Conservation (phyloP, 2,329 filamentous ascomycete species). For the Colletotrichum liriopes region DNA sequence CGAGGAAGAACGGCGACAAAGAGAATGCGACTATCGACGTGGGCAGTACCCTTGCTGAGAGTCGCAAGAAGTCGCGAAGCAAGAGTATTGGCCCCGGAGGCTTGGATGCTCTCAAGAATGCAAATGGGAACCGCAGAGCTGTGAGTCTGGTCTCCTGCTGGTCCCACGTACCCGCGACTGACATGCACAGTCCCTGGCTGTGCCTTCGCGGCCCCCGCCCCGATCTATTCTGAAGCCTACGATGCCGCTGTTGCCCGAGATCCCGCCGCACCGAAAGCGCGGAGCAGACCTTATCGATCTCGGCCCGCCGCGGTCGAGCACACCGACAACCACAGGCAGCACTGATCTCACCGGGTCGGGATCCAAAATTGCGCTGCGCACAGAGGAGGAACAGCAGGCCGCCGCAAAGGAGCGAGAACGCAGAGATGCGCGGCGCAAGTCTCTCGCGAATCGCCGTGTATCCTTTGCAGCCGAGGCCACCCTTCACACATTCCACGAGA, state of each 20-base stretch:
- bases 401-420: constrained; percentile 80
- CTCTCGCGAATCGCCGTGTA: constrained; percentile 91
- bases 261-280: constrained; percentile 74
- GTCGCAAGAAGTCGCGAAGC: constrained; percentile 83
- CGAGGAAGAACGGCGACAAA: constrained; percentile 68
- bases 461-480: constrained; percentile 98
- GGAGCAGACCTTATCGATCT: constrained; percentile 33
- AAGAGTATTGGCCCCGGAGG: constrained; percentile 97
- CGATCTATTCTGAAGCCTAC: constrained; percentile 88
- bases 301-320: constrained; percentile 55
- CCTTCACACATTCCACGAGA: constrained; percentile 95
- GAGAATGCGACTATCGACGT: constrained; percentile 84
- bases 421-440: constrained; percentile 91
- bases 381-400: constrained; percentile 80
- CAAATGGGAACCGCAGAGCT: constrained; percentile 83
- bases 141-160: constrained; percentile 63
- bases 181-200: constrained; percentile 68
- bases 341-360: constrained; percentile 51
- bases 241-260: constrained; percentile 76
- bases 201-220: constrained; percentile 65
- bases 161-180: constrained; percentile 37
- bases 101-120: constrained; percentile 84
- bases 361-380: constrained; percentile 76
- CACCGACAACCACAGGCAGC: constrained; percentile 53
- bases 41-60: constrained; percentile 66